Conservation (phyloP, 1,284 basidiomycete species). For the Grifola frondosa region DNA sequence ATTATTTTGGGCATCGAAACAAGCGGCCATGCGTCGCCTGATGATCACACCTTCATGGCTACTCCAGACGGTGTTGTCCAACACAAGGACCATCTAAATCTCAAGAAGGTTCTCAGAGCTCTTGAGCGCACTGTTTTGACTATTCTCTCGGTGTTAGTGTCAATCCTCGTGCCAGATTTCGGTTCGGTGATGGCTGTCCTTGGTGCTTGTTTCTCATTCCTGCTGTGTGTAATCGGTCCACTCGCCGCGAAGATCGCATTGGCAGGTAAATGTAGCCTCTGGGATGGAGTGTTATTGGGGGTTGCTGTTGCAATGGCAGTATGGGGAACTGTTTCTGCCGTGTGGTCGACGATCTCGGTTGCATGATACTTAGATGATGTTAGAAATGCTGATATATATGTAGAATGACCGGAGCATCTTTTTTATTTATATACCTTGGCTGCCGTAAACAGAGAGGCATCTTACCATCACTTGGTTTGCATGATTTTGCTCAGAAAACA, state of each 20-base stretch:
- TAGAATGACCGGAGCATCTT: no score
- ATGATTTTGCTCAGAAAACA: no score
- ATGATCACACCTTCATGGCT: conserved; percentile 33
- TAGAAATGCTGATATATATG: no score
- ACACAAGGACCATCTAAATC: conserved; percentile 22
- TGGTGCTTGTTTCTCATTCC: conserved; percentile 84
- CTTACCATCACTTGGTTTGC: no score
- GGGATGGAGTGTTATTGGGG: conserved; percentile 60
- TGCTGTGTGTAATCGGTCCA: conserved; percentile 82
- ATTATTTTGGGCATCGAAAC: conserved; percentile 68
- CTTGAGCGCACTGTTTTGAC: conserved; percentile 65
- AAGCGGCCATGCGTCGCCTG: conserved; percentile 33
- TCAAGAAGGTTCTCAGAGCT: conserved; percentile 49
- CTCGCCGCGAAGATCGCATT: conserved; percentile 64
- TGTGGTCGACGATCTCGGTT: no score
- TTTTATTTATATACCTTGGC: no score
- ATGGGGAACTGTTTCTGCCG: conserved; percentile 77
- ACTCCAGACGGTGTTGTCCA: conserved; percentile 5
- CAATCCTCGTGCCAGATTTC: conserved; percentile 83
- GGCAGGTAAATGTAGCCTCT: conserved; percentile 42
- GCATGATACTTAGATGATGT: no score
- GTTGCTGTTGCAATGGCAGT: conserved; percentile 65
- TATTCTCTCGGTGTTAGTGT: conserved; percentile 61
- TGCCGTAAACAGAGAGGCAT: no score
- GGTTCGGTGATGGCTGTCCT: conserved; percentile 89